Conservation (phyloP, 169 alveolate species). For the Blepharisma undulans region DNA sequence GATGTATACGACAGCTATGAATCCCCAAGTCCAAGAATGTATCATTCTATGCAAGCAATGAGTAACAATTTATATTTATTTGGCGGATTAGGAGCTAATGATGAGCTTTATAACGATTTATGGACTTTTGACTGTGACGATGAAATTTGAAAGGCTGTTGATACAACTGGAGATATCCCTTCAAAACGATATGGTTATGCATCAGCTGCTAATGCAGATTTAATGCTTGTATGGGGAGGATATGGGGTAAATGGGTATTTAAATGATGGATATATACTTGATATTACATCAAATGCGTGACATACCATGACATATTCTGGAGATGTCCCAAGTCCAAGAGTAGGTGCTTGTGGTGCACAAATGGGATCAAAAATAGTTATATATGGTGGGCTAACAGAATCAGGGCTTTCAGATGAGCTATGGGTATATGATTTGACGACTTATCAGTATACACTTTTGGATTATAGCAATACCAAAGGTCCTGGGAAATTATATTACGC, state of each 20-base stretch:
- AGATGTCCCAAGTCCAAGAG: slow-evolving; percentile 15
- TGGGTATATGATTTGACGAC: background rate
- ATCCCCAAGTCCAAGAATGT: background rate
- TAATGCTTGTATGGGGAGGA: slow-evolving; percentile 29
- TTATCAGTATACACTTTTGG: background rate
- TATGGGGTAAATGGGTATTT: background rate
- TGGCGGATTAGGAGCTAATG: background rate
- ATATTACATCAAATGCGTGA: background rate
- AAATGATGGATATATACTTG: background rate
- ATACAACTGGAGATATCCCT: background rate
- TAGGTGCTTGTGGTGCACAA: background rate
- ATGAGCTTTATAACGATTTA: background rate
- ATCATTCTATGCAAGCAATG: background rate
- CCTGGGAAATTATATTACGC: background rate
- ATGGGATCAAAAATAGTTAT: background rate
- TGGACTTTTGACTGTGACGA: background rate
- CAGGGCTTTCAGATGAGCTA: background rate
- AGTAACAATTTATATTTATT: background rate
- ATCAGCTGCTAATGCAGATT: background rate
- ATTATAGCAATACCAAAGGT: background rate
- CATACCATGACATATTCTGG: background rate
- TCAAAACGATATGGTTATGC: background rate
- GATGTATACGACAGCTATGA: background rate
- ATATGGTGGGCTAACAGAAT: background rate
- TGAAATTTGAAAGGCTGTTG: background rate